Percentiles rank a stretch among this genome's conserved stretches.
These are phyloP conservation scores for Cynara cardunculus DNA, from an alignment of 129 eudicot genomes.

Conservation along the genomic window DNA sequence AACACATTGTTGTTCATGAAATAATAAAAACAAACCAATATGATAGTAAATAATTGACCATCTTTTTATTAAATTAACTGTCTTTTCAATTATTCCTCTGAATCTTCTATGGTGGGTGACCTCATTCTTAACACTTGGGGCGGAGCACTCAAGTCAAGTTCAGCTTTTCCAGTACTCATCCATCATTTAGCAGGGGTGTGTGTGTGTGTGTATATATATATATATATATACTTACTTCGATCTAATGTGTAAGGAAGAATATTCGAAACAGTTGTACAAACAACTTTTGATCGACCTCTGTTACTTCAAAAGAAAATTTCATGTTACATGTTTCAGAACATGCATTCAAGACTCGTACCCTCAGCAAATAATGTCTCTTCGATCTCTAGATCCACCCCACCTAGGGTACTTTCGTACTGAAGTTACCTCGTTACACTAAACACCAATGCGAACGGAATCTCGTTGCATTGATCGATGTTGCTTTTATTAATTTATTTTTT, in stretches of 20 bases:
- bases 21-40: background rate
- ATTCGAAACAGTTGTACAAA: conserved; percentile 21
- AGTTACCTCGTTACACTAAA: background rate
- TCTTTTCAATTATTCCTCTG: conserved; percentile 1
- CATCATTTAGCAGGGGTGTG: background rate
- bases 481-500: no score
- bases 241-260: conserved; percentile 8
- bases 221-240: background rate
- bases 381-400: conserved; percentile 6
- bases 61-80: background rate
- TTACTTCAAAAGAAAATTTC: conserved; percentile 21
- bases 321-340: conserved; percentile 35
- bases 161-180: conserved; percentile 23
- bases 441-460: conserved; percentile 10
- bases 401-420: background rate
- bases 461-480: background rate
- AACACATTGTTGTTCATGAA: background rate
- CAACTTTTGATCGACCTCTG: background rate
- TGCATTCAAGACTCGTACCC: conserved; percentile 11
- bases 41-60: background rate
- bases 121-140: conserved; percentile 21
- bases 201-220: no score
- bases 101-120: conserved; percentile 12
- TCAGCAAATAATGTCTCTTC: background rate
- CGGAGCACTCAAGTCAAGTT: conserved; percentile 16